Percentiles rank a stretch among this genome's conserved stretches.
Conservation (phyloP, 2,329 filamentous ascomycete species). For the Amauroascus niger region DNA sequence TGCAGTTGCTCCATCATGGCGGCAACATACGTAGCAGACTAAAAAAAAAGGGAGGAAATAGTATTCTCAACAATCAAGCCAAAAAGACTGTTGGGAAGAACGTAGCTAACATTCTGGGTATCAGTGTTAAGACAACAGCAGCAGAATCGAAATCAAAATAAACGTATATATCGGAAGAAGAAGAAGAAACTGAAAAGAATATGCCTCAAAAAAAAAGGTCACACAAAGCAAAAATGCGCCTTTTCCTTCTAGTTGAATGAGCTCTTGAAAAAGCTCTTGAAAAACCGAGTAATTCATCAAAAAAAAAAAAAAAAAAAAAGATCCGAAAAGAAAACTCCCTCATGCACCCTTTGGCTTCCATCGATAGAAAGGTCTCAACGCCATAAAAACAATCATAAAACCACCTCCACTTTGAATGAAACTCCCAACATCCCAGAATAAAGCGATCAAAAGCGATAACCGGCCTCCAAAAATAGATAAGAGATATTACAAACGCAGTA, state of each 20-base stretch:
- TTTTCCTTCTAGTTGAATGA: slow-evolving; percentile 1
- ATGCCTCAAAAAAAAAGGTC: background rate
- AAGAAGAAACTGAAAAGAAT: too few relatives aligned
- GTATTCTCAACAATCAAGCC: background rate
- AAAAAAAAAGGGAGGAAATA: too few relatives aligned
- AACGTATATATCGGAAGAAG: too few relatives aligned
- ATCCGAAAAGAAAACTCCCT: slow-evolving; percentile 1
- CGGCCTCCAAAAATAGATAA: background rate
- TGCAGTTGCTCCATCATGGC: background rate
- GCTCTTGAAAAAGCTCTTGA: background rate
- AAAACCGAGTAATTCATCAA: background rate
- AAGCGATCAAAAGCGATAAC: background rate
- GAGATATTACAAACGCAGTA: slow-evolving; percentile 5
- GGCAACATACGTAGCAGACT: background rate
- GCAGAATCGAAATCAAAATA: slow-evolving; percentile 5
- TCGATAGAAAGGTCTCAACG: background rate
- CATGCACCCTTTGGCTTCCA: background rate
- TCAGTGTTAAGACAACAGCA: slow-evolving; percentile 2
- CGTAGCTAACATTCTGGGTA: slow-evolving; percentile 5
- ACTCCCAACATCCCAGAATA: background rate
- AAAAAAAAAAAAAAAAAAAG: background rate
- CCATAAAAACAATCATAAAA: background rate
- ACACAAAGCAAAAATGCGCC: slow-evolving; percentile 1
- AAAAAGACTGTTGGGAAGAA: background rate
- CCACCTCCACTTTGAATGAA: background rate